phyloP scores from a whole-genome alignment of 2,329 filamentous ascomycete genomes.

The Purpureocillium takamizusanense region DNA sequence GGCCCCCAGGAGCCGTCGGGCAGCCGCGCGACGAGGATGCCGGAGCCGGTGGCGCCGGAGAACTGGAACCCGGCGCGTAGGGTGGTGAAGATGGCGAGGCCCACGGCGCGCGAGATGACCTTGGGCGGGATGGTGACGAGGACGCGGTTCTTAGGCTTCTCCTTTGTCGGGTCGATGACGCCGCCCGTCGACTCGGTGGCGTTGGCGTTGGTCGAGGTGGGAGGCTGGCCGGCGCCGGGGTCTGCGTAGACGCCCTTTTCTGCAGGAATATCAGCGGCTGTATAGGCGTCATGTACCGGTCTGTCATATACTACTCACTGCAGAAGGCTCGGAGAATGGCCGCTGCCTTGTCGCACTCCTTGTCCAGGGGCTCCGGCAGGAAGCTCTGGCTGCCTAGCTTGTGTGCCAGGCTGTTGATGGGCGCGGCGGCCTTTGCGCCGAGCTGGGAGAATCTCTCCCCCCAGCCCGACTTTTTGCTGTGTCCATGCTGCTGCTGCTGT shows the following conservation, averaged over 20 bases:
- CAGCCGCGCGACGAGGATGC: conserved; percentile 53
- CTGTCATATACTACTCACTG: no score
- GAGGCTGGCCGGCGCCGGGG: conserved; percentile 14
- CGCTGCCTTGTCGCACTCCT: conserved; percentile 85
- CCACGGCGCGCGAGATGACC: conserved; percentile 57
- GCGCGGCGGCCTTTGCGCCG: conserved; percentile 47
- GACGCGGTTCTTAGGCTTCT: conserved; percentile 35
- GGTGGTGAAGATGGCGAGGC: conserved; percentile 64
- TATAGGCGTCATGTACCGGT: no score
- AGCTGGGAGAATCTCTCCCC: conserved; percentile 20
- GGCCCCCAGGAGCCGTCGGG: conserved; percentile 66
- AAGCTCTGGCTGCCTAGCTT: conserved; percentile 78
- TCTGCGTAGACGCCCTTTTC: conserved; percentile 45
- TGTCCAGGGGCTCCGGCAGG: conserved; percentile 76
- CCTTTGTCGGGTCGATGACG: conserved; percentile 21
- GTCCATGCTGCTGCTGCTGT: conserved; percentile 1
- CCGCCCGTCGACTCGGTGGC: conserved; percentile 16
- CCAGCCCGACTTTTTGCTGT: conserved; percentile 14
- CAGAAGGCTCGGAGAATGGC: conserved; percentile 79
- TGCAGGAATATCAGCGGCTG: conserved; percentile 13
- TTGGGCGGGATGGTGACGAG: conserved; percentile 45
- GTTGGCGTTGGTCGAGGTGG: conserved; percentile 21
- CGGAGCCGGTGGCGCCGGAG: conserved; percentile 58
- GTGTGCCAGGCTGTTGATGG: conserved; percentile 74
- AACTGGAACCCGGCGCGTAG: conserved; percentile 58